Percentiles rank a stretch among this genome's conserved stretches.
Evolutionary conservation across 106 monocot species (phyloP).

Genomic region (Hemerocallis citrina): DNA sequence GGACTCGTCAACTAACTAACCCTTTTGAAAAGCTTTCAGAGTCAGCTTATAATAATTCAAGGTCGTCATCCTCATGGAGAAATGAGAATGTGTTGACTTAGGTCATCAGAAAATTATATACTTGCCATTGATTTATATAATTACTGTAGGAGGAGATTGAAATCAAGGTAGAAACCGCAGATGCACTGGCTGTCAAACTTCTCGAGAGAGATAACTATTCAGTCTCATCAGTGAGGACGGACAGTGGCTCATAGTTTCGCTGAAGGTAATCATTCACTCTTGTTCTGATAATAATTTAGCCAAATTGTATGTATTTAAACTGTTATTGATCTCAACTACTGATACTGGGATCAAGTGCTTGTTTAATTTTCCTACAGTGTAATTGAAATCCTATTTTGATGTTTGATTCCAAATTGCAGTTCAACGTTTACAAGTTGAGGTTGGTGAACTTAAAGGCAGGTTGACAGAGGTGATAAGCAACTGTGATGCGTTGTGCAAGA

Average conservation of each 20-base stretch:
- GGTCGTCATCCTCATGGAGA: too few relatives aligned
- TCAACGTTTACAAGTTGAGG: constrained; percentile 65
- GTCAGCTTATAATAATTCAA: too few relatives aligned
- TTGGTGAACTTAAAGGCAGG: constrained; percentile 89
- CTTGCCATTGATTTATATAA: not conserved
- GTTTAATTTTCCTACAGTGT: not conserved
- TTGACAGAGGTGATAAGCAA: constrained; percentile 94
- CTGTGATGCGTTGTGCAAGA: constrained; percentile 90
- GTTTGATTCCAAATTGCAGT: constrained; percentile 30
- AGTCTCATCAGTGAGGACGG: constrained; percentile 65
- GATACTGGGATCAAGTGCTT: too few relatives aligned
- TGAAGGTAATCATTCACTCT: constrained; percentile 57
- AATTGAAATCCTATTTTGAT: not conserved
- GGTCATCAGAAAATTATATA: not conserved
- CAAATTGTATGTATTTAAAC: not conserved
- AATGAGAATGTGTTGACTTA: too few relatives aligned
- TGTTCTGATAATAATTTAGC: not conserved
- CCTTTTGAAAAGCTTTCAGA: too few relatives aligned
- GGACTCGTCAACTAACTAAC: too few relatives aligned
- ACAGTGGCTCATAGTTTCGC: constrained; percentile 50
- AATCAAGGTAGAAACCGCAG: constrained; percentile 84
- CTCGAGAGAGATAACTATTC: constrained; percentile 78
- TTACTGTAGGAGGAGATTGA: constrained; percentile 79
- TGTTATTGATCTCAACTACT: not conserved
- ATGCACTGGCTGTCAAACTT: constrained; percentile 85